phyloP scores from a whole-genome alignment of 768 basidiomycete genomes.

The Podaxis sp. region DNA sequence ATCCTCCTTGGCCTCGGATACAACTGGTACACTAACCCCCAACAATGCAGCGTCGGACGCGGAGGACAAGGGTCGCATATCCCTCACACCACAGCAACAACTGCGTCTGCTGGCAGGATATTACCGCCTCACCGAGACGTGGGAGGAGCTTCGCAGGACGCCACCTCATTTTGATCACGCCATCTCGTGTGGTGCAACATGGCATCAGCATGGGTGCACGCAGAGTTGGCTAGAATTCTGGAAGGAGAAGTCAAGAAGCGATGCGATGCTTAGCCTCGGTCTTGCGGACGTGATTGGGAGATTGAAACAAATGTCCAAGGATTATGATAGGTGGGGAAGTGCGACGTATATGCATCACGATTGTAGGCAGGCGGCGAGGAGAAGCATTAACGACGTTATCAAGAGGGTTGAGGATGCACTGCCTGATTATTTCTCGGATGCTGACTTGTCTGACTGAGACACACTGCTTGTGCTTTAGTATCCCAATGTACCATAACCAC shows the following conservation, averaged over 20 bases:
- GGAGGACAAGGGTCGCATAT: conserved; percentile 20
- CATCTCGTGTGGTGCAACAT: conserved; percentile 59
- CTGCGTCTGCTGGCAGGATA: conserved; percentile 68
- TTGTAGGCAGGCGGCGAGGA: conserved; percentile 58
- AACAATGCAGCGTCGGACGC: conserved; percentile 25
- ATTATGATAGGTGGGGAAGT: conserved; percentile 68
- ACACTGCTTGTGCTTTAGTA: neutral
- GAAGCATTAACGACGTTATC: conserved; percentile 52
- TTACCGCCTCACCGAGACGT: conserved; percentile 61
- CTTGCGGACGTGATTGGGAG: conserved; percentile 68
- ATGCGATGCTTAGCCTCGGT: conserved; percentile 56
- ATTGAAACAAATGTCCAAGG: conserved; percentile 58
- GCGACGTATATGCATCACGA: conserved; percentile 81
- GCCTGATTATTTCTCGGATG: conserved; percentile 59
- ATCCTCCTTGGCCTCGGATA: conserved; percentile 12
- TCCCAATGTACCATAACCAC: neutral
- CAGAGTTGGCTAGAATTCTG: conserved; percentile 79
- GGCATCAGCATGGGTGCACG: conserved; percentile 71
- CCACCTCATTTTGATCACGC: conserved; percentile 68
- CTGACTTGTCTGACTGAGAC: neutral
- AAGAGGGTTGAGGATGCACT: conserved; percentile 57
- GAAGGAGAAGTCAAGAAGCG: conserved; percentile 70
- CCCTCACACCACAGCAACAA: conserved; percentile 57
- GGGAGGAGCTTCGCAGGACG: conserved; percentile 59
- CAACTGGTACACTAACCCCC: neutral